Percentiles rank a stretch among this genome's conserved stretches.
These are phyloP conservation scores for Saccharomycopsis malanga DNA, from an alignment of 805 yeast genomes.

Conservation along the genomic window DNA sequence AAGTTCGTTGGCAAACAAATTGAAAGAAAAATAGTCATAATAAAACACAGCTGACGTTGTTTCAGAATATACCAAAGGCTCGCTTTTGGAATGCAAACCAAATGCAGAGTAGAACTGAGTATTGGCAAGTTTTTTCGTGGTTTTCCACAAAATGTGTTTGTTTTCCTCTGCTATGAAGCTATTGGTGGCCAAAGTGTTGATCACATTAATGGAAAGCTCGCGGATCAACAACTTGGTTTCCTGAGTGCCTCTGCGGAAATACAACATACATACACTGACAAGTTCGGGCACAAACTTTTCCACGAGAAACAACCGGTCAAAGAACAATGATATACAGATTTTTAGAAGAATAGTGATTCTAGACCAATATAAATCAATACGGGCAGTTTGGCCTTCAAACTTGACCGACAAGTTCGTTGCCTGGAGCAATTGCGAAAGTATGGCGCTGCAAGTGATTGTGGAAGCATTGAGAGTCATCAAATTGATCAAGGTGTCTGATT, in stretches of 20 bases:
- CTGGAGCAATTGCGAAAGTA: conserved; percentile 49
- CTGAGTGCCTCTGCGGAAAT: conserved; percentile 14
- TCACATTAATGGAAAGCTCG: conserved; percentile 39
- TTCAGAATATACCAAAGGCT: conserved; percentile 2
- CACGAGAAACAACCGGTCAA: conserved; percentile 57
- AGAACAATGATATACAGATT: conserved; percentile 57
- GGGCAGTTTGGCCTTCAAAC: conserved; percentile 33
- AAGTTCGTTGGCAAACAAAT: not conserved
- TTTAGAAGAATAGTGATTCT: conserved; percentile 65
- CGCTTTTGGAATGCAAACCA: conserved; percentile 7
- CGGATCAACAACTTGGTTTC: conserved; percentile 41
- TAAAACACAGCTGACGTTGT: not conserved
- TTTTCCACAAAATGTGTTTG: conserved; percentile 29
- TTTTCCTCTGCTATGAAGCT: conserved; percentile 31
- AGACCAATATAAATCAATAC: conserved; percentile 53
- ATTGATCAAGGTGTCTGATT: conserved; percentile 56
- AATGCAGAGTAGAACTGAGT: not conserved
- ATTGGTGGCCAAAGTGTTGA: conserved; percentile 45
- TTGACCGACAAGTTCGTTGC: conserved; percentile 47
- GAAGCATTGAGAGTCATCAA: conserved; percentile 63
- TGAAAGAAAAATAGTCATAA: not conserved
- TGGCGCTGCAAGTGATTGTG: conserved; percentile 60
- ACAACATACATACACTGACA: conserved; percentile 56
- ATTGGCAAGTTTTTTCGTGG: conserved; percentile 35
- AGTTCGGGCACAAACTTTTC: conserved; percentile 67